Conservation (phyloP, 371 early-diverging fungal species). For the Lichtheimia hyalospora region DNA sequence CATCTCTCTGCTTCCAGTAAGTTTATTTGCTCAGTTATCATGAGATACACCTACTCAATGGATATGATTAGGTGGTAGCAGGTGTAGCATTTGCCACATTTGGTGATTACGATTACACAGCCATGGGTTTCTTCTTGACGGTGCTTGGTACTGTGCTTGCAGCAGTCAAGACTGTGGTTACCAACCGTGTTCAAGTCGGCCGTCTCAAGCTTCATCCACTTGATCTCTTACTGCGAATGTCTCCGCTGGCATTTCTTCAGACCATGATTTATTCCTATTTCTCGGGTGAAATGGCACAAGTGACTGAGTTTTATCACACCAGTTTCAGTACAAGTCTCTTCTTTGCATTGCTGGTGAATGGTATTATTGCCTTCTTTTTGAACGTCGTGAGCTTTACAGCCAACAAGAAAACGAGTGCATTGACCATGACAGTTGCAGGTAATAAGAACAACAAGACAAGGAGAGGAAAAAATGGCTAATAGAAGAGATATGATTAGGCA, state of each 20-base stretch:
- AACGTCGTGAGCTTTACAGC: conserved; percentile 85
- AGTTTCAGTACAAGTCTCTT: conserved; percentile 49
- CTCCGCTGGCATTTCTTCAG: conserved; percentile 80
- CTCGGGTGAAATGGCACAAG: conserved; percentile 68
- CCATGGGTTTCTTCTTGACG: conserved; percentile 73
- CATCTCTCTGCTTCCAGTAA: conserved; percentile 63
- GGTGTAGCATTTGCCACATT: conserved; percentile 86
- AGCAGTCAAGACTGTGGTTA: conserved; percentile 82
- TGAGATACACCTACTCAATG: background rate
- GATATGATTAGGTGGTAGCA: conserved; percentile 54
- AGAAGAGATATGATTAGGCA: conserved; percentile 45
- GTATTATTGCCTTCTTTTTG: conserved; percentile 80
- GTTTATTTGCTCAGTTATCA: conserved; percentile 5
- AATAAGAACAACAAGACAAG: background rate
- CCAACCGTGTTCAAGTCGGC: conserved; percentile 81
- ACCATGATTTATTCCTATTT: conserved; percentile 64
- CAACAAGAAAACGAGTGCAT: conserved; percentile 79
- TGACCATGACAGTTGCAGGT: conserved; percentile 89
- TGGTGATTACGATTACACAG: conserved; percentile 80
- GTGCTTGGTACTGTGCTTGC: conserved; percentile 81
- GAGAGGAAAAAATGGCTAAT: too few relatives aligned
- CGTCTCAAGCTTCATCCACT: conserved; percentile 77
- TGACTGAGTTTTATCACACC: conserved; percentile 47
- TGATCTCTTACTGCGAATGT: conserved; percentile 82
- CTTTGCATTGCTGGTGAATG: conserved; percentile 69